These are phyloP conservation scores for Backusella australiensis DNA, from an alignment of 192 early-diverging fungal genomes.

Conservation along the genomic window DNA sequence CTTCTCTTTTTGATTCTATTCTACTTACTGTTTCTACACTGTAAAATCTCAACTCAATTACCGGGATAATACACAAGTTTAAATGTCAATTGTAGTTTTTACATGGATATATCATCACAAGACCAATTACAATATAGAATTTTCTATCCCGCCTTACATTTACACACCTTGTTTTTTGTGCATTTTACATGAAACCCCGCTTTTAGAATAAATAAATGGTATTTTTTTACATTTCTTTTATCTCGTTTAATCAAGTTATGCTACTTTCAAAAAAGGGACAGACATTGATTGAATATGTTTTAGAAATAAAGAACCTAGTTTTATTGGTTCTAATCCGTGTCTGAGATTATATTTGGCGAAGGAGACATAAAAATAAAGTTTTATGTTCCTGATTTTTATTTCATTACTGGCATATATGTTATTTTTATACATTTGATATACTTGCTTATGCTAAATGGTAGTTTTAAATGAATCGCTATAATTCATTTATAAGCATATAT, in stretches of 20 bases:
- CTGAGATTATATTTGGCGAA: background rate
- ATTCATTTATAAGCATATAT: no score
- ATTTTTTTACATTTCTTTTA: no score
- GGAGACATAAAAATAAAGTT: background rate
- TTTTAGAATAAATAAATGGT: background rate
- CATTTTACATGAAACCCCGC: background rate
- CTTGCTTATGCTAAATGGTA: no score
- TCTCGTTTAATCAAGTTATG: no score
- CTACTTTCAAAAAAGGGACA: no score
- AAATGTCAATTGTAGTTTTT: background rate
- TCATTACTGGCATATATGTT: background rate
- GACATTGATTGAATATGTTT: background rate
- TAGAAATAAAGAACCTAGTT: background rate
- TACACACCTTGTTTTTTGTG: background rate
- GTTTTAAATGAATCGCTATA: no score
- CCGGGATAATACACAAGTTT: background rate
- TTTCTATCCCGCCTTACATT: background rate
- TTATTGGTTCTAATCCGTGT: background rate
- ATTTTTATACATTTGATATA: no score
- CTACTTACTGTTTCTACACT: background rate
- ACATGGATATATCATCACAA: background rate
- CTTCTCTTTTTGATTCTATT: background rate
- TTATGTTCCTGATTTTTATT: background rate
- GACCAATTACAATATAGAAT: background rate
- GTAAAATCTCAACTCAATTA: background rate